Evolutionary conservation across 2,329 filamentous ascomycete genomes (phyloP).

Genomic region (Chaetomium globosum): DNA sequence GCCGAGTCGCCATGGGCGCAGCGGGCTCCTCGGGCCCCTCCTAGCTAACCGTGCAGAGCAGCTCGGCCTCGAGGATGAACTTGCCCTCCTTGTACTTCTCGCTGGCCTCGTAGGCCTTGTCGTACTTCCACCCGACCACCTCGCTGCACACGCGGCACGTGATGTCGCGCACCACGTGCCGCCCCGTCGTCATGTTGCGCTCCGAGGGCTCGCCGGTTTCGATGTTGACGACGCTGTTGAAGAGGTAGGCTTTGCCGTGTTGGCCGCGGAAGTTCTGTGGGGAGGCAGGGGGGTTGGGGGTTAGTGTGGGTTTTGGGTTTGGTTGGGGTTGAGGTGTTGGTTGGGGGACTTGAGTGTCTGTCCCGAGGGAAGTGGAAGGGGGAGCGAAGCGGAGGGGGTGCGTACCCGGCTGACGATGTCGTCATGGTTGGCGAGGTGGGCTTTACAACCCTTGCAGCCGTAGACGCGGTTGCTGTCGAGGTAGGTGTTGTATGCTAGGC

Average conservation of each 20-base stretch:
- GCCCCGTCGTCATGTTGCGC: slow-evolving; percentile 96
- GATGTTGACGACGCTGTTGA: slow-evolving; percentile 92
- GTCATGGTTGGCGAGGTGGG: slow-evolving; percentile 91
- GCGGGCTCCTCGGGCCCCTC: background rate
- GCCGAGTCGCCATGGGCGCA: too few relatives aligned
- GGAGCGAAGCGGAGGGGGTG: slow-evolving; percentile 5
- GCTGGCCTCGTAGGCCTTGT: slow-evolving; percentile 86
- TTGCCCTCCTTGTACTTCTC: slow-evolving; percentile 99
- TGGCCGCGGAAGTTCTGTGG: slow-evolving; percentile 93
- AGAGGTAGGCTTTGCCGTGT: slow-evolving; percentile 96
- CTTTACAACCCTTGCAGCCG: slow-evolving; percentile 92
- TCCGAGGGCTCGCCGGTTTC: slow-evolving; percentile 81
- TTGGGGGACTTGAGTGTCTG: background rate
- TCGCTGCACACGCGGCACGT: slow-evolving; percentile 87
- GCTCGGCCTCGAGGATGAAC: slow-evolving; percentile 90
- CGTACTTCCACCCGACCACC: slow-evolving; percentile 97
- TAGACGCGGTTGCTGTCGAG: slow-evolving; percentile 85
- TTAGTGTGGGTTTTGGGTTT: background rate
- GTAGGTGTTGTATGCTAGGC: slow-evolving; percentile 88
- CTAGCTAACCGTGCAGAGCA: slow-evolving; percentile 75
- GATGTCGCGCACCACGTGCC: slow-evolving; percentile 93
- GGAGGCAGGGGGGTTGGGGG: too few relatives aligned
- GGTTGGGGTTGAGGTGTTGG: background rate
- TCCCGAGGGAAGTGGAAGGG: background rate
- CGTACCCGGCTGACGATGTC: slow-evolving; percentile 91